Base-by-base conservation (phyloP, 129 eudicot genomes). In the Tagetes erecta region DNA sequence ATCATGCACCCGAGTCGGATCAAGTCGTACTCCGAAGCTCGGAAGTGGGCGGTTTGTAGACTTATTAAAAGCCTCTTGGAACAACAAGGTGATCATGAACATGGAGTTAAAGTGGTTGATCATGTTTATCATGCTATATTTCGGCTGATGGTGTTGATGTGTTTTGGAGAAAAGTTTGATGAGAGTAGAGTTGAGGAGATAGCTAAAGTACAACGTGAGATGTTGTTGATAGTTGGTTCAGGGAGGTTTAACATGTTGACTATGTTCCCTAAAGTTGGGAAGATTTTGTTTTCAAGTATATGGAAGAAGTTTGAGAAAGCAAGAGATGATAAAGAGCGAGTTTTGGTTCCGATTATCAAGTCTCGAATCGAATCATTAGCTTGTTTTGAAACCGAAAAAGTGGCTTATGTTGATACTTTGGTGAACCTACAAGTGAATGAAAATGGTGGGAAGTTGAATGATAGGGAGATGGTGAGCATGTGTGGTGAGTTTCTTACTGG, bases 91-190 rank as follows among this genome's bases (percentile, higher is more conserved):
- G 60, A 6, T 3, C 27, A 20, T 87, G 77, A 49, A 10, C 77
- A 20, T 20, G 27, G 27, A 30, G 6, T 88, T 14, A 79, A 45
- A 75, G 78, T 91, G 11, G 52, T 74, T 39, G 92, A 88, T 41
- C 86, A 91, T 49, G 81, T 88, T 30, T 84, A 70, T 9, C 83
- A 80, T 53, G 92, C 92, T n/a, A 86, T 88, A 88, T 88, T 88
- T 34, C 67, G 83, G 11, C 65, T 88, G 63, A 77, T 88, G 33
- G 85, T 84, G 41, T 64, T 84, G 4, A 88, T 91, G 92, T 91
- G 97, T 46, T 88, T 91, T 6, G 96, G 97, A 4, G 89, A 86
- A 27, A 83, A 88, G 78, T 3, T 88, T 5, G 73, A 77, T 2
- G 92, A 88, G 50, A 36, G 5, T 2, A 75, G 76, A 9, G 80